Conservation (phyloP, 805 yeast species). For the Saturnispora halmiae region DNA sequence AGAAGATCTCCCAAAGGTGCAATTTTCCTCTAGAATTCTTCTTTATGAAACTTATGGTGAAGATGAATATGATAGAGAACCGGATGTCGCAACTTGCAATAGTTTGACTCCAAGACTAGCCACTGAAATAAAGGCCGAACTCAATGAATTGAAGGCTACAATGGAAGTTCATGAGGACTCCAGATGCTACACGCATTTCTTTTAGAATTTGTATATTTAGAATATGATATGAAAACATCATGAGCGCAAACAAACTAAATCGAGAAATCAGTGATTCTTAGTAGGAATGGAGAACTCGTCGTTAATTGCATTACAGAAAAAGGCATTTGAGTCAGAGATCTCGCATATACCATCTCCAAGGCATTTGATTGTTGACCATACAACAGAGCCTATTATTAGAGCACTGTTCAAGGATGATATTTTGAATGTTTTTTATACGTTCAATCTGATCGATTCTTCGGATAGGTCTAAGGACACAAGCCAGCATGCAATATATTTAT, state of each 20-base stretch:
- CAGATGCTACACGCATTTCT: conserved; percentile 75
- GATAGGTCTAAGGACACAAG: conserved; percentile 25
- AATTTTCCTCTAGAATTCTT: conserved; percentile 73
- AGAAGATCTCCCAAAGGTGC: conserved; percentile 21
- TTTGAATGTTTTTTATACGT: conserved; percentile 26
- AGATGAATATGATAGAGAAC: conserved; percentile 84
- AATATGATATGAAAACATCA: too few species aligned
- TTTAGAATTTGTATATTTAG: conserved; percentile 29
- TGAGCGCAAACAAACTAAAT: neutral
- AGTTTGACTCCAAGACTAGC: conserved; percentile 82
- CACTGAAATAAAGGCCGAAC: conserved; percentile 74
- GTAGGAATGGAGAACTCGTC: conserved; percentile 4
- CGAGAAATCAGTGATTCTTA: neutral
- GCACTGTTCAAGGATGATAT: conserved; percentile 23
- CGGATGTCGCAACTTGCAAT: conserved; percentile 88
- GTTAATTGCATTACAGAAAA: conserved; percentile 17
- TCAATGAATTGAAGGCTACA: conserved; percentile 65
- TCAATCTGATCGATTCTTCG: conserved; percentile 22
- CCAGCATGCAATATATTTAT: conserved; percentile 65
- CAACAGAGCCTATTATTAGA: conserved; percentile 22
- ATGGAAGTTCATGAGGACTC: conserved; percentile 83
- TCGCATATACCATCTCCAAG: conserved; percentile 18
- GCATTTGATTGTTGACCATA: conserved; percentile 26
- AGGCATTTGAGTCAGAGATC: conserved; percentile 16
- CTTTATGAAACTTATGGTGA: conserved; percentile 78